phyloP scores from a whole-genome alignment of 2,329 filamentous ascomycete species.

The Diaporthe citrichinensis region DNA sequence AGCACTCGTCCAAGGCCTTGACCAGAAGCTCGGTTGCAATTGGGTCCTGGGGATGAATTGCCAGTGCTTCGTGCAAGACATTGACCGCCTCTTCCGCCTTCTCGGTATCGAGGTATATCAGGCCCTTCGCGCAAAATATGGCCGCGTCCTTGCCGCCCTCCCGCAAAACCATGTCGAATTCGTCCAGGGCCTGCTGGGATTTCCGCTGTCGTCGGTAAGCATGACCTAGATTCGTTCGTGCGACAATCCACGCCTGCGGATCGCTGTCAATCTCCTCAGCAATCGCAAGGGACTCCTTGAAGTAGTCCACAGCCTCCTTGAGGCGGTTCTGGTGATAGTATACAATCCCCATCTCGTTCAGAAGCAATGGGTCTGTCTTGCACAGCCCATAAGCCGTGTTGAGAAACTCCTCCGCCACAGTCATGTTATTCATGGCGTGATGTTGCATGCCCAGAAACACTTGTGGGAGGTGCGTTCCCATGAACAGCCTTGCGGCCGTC shows the following conservation, averaged over 20 bases:
- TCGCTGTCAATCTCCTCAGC: slow-evolving; percentile 87
- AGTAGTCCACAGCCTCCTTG: slow-evolving; percentile 81
- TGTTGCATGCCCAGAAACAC: slow-evolving; percentile 99
- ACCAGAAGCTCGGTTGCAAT: slow-evolving; percentile 84
- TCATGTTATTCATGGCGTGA: slow-evolving; percentile 94
- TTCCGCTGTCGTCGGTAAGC: slow-evolving; percentile 81
- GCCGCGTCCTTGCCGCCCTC: slow-evolving; percentile 84
- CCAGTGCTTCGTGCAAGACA: slow-evolving; percentile 86
- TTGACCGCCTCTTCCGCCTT: slow-evolving; percentile 83
- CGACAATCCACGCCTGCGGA: slow-evolving; percentile 84
- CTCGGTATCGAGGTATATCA: slow-evolving; percentile 85
- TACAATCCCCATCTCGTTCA: slow-evolving; percentile 98
- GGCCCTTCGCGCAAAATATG: slow-evolving; percentile 85
- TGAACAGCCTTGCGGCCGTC: slow-evolving; percentile 93
- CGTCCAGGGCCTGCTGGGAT: slow-evolving; percentile 78
- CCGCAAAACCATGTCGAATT: slow-evolving; percentile 90
- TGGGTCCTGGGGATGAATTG: slow-evolving; percentile 83
- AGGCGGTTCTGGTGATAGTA: slow-evolving; percentile 91
- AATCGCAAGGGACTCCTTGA: slow-evolving; percentile 82
- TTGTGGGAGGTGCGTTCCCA: slow-evolving; percentile 95
- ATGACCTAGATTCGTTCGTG: slow-evolving; percentile 90
- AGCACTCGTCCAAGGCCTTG: slow-evolving; percentile 77
- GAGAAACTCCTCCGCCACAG: slow-evolving; percentile 92
- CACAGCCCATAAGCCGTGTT: slow-evolving; percentile 89
- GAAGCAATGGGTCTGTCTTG: slow-evolving; percentile 86